Base-by-base conservation (phyloP, 768 basidiomycete genomes). In the Pholiota conissans region DNA sequence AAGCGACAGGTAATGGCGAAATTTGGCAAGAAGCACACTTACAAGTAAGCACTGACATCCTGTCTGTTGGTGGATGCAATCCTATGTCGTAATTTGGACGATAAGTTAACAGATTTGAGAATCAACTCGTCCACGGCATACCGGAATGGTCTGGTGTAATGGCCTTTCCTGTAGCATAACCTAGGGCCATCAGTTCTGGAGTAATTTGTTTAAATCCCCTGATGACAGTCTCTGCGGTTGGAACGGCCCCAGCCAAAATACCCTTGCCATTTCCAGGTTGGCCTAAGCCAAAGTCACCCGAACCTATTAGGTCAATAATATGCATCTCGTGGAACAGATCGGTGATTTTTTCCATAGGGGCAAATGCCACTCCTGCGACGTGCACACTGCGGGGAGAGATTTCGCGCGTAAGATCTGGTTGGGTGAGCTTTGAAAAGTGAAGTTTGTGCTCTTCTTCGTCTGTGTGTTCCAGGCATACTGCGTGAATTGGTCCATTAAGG, bases 21-120 rank as follows among this genome's bases (percentile, higher is more conserved):
- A 6, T 26, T 24, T 42, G 20, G 1, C 54, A 53, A 35, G 46
- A 30, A 46, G 27, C 9, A 29, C 7, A 72, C 88, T 68, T 68
- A 92, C 91, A 93, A 13, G 91, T 91, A 26, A 93, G 72, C 22
- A 89, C 80, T 10, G 89, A 91, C 69, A 93, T 82, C 48, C 91
- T 78, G 67, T 93, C 91, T 0, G 76, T 81, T 0, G 91, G 92
- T 3, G 89, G 91, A 63, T 85, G 79, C 46, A 91, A 70, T 1
- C 84, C 53, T 54, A 24, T 45, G 83, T 84, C 51, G 30, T 14
- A 49, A 45, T 22, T 13, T 8, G n/a, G 52, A 10, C 40, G 60
- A 30, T 49, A n/a, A 42, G 39, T 11, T 32, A 27, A 27, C 24
- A 5, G 20, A 13, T 40, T 29, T 9, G 32, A 28, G 26, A 30